A percentile compares a stretch with the other conserved stretches of the same genome.
These are phyloP conservation scores for Daldinia sp. DNA, from an alignment of 2,329 filamentous ascomycete genomes.

Conservation along the genomic window DNA sequence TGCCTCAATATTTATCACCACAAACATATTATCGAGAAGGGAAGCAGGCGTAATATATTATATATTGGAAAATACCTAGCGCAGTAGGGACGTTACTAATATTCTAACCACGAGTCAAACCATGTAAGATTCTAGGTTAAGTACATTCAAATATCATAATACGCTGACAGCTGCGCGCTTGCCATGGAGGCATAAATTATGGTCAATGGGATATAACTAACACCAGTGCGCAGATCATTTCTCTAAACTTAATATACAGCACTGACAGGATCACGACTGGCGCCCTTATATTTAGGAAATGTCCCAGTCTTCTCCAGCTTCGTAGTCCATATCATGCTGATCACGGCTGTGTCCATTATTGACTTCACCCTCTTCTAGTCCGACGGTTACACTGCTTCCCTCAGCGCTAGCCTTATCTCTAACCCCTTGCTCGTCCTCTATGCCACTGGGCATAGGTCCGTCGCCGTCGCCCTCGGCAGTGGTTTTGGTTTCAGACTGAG, in stretches of 20 bases:
- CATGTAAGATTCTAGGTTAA: background rate
- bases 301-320: constrained; percentile 48
- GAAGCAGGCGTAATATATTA: background rate
- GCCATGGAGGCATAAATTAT: background rate
- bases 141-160: background rate
- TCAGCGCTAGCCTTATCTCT: constrained; percentile 42
- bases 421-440: constrained; percentile 44
- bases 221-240: background rate
- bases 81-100: background rate
- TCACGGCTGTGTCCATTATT: constrained; percentile 41
- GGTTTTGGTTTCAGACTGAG: constrained; percentile 39
- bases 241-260: constrained; percentile 8
- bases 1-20: too few species aligned
- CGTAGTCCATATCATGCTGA: constrained; percentile 53
- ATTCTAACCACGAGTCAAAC: background rate
- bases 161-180: background rate
- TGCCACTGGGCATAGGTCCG: constrained; percentile 37
- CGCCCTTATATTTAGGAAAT: constrained; percentile 36
- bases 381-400: constrained; percentile 31
- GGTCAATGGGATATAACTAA: background rate
- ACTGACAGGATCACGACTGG: background rate
- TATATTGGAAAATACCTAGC: background rate
- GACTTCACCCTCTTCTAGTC: constrained; percentile 49
- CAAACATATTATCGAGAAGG: background rate
- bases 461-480: constrained; percentile 36